A percentile compares a stretch with the other conserved stretches of the same genome.
Conservation (phyloP, 768 basidiomycete genomes). For the Agaricus sinodeliciosus region DNA sequence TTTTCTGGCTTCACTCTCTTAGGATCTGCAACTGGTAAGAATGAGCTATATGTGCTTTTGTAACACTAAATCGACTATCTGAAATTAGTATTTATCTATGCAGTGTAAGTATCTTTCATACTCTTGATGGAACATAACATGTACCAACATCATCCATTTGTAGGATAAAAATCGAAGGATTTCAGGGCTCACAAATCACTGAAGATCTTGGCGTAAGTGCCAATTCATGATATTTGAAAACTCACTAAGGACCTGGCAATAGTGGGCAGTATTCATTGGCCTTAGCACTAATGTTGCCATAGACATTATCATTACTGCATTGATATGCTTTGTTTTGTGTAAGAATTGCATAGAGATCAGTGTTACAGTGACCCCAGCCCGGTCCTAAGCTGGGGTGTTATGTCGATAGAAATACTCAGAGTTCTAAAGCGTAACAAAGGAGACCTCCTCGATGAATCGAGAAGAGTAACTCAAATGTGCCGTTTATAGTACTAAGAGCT, state of each 20-base stretch:
- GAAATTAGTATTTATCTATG: not conserved
- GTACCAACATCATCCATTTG: not conserved
- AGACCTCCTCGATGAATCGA: too few species aligned
- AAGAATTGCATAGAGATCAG: constrained; percentile 19
- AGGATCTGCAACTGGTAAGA: not conserved
- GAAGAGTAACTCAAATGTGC: too few species aligned
- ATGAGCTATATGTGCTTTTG: not conserved
- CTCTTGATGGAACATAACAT: too few species aligned
- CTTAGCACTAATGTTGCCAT: constrained; percentile 23
- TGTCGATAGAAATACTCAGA: too few species aligned
- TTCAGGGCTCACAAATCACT: not conserved
- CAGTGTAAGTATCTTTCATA: not conserved
- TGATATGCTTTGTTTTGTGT: constrained; percentile 25
- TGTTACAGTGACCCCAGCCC: too few species aligned
- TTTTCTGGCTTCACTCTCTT: not conserved
- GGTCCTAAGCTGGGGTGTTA: too few species aligned
- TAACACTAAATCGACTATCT: not conserved
- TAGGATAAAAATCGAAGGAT: not conserved
- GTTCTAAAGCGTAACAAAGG: too few species aligned
- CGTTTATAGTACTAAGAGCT: too few species aligned
- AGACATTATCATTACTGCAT: constrained; percentile 23
- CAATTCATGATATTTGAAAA: not conserved
- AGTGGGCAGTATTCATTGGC: constrained; percentile 27
- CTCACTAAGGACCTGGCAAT: not conserved
- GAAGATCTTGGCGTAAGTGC: not conserved